Conservation (phyloP, 2,329 filamentous ascomycete genomes). For the Chaetoscypha palmicola region DNA sequence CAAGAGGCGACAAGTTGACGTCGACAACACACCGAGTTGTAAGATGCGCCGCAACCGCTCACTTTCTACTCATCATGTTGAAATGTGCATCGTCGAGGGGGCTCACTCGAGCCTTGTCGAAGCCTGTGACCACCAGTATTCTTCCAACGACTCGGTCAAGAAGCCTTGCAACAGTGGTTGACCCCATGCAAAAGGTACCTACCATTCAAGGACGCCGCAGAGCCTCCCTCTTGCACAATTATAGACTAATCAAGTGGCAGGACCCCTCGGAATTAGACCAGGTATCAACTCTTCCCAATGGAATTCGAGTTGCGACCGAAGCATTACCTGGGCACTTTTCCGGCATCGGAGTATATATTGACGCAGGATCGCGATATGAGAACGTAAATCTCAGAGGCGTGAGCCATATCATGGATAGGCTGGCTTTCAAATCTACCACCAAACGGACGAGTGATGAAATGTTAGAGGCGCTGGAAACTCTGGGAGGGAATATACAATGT, state of each 20-base stretch:
- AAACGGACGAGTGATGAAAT: constrained; percentile 71
- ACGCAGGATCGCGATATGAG: constrained; percentile 92
- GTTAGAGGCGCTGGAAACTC: constrained; percentile 76
- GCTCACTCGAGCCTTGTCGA: constrained; percentile 18
- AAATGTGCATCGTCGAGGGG: constrained; percentile 24
- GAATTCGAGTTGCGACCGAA: constrained; percentile 89
- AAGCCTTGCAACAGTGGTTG: constrained; percentile 28
- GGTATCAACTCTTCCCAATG: constrained; percentile 85
- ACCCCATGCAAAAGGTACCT: constrained; percentile 30
- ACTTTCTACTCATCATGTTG: constrained; percentile 24
- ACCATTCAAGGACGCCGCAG: not conserved
- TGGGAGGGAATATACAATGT: constrained; percentile 96
- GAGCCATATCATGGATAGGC: constrained; percentile 90
- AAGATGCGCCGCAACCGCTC: not conserved
- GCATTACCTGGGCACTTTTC: constrained; percentile 91
- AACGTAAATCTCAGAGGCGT: constrained; percentile 77
- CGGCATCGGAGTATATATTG: constrained; percentile 90
- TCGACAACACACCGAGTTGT: not conserved
- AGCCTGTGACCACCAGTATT: constrained; percentile 12
- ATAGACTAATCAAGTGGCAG: constrained; percentile 34
- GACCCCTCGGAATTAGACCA: constrained; percentile 82
- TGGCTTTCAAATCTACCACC: constrained; percentile 88
- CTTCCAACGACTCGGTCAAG: constrained; percentile 25
- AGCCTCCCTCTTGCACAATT: not conserved
- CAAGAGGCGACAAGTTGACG: not conserved